phyloP scores from a whole-genome alignment of 192 early-diverging fungal species.

The Funneliformis geosporum region DNA sequence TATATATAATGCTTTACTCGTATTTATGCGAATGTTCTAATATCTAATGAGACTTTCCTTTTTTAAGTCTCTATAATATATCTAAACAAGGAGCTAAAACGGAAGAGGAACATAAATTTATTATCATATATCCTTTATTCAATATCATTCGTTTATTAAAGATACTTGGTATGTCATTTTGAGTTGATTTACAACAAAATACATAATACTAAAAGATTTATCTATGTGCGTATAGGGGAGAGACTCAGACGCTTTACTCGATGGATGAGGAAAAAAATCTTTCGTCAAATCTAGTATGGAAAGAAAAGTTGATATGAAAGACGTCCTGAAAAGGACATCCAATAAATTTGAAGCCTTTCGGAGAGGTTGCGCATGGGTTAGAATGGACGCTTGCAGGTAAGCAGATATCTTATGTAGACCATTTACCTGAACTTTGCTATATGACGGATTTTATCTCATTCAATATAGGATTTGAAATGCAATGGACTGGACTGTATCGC shows the following conservation, averaged over 20 bases:
- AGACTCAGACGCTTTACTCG: neutral
- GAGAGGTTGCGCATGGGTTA: neutral
- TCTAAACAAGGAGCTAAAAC: neutral
- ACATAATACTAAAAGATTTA: conserved; percentile 6
- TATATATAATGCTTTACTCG: no score
- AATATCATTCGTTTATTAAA: conserved; percentile 2
- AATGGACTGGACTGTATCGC: conserved; percentile 14
- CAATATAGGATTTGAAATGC: conserved; percentile 1
- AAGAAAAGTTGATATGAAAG: conserved; percentile 9
- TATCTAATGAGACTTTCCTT: conserved; percentile 11
- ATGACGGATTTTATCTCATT: neutral
- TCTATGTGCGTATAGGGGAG: conserved; percentile 11
- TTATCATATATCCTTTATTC: conserved; percentile 6
- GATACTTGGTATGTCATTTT: conserved; percentile 11
- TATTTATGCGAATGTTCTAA: neutral
- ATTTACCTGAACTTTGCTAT: neutral
- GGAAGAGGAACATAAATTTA: conserved; percentile 13
- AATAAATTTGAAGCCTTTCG: conserved; percentile 8
- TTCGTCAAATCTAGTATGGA: neutral
- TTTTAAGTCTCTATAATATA: neutral
- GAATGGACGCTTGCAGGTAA: neutral
- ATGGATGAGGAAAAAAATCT: neutral
- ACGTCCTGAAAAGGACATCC: neutral
- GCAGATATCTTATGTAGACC: conserved; percentile 8
- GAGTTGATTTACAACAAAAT: neutral